Base-by-base conservation (phyloP, 1,139 yeast species). In the Hansenula sp. region DNA sequence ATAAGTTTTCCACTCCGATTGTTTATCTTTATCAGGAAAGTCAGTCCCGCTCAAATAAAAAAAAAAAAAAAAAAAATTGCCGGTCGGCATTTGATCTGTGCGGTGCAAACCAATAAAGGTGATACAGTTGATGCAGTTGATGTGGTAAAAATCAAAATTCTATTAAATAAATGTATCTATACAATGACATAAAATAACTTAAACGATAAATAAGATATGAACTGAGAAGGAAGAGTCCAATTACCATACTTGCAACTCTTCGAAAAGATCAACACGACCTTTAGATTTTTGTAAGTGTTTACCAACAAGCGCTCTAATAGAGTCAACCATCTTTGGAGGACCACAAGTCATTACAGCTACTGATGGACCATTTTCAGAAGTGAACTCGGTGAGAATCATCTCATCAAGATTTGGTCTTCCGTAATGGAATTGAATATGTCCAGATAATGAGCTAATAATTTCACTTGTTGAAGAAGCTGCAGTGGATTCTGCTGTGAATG, bases 301-400 rank as follows among this genome's bases (percentile, higher is more conserved):
- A 12, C 60, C 65, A 18, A 64, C 62, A 10, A 56, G 40, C 29
- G 61, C 53, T 41, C 79, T 59, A 35, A 73, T 42, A 26, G 64
- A 66, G 49, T 74, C 79, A 34, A 71, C 75, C 70, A 74, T 65
- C 11, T 51, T 45, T 13, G 74, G 71, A 41, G 72, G 75, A 8
- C 79, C 79, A 60, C 79, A 75, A 13, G 73, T 57, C 4, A 71
- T 62, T 38, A 75, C 65, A 0, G 75, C 75, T 33, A 66, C 56
- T 2, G 72, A 62, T 2, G 69, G 70, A 3, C 42, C 39, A 5
- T 59, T 32, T 34, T 56, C 46, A 36, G 47, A 40, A 5, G 25
- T 32, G 32, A 68, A 57, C 29, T 62, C 66, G 10, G 53, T 42
- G n/a, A 45, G 45, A 12, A 68, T 53, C 9, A 70, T 27, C 3